phyloP scores from a whole-genome alignment of 2,329 filamentous ascomycete genomes.

The Bipolaris cookei region DNA sequence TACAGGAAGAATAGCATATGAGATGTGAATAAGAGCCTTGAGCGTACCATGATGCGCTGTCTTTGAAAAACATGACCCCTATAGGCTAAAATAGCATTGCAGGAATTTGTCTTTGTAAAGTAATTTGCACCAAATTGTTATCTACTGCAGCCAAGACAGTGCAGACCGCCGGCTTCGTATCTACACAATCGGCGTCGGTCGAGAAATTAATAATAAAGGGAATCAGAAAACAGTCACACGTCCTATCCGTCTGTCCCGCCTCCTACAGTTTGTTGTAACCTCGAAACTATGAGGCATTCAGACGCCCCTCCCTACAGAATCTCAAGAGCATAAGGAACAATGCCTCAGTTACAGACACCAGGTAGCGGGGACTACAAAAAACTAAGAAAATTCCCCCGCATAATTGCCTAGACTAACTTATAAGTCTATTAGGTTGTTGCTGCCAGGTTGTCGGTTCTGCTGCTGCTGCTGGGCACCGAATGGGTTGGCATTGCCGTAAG shows the following conservation, averaged over 20 bases:
- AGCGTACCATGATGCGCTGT: neutral
- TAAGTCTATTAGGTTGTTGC: constrained; percentile 68
- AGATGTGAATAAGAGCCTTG: neutral
- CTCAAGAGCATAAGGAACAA: neutral
- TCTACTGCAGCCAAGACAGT: constrained; percentile 15
- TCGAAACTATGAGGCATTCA: neutral
- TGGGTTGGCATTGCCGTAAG: constrained; percentile 59
- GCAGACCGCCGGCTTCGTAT: constrained; percentile 9
- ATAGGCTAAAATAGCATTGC: neutral
- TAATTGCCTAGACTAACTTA: constrained; percentile 32
- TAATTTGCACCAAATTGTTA: constrained; percentile 9
- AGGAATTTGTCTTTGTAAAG: constrained; percentile 2
- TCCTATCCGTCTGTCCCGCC: neutral
- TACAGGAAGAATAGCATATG: neutral
- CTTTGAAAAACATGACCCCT: neutral
- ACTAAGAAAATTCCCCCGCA: constrained; percentile 13
- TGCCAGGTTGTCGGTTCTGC: constrained; percentile 52
- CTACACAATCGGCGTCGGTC: constrained; percentile 12
- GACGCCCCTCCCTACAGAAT: neutral
- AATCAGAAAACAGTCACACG: constrained; percentile 27
- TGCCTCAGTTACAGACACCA: constrained; percentile 16
- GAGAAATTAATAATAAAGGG: constrained; percentile 23
- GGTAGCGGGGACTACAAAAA: constrained; percentile 20
- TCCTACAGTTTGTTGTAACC: neutral
- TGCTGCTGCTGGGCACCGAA: constrained; percentile 57